Base-by-base conservation (phyloP, 164 flowering plant species). In the Brasenia schreberi region DNA sequence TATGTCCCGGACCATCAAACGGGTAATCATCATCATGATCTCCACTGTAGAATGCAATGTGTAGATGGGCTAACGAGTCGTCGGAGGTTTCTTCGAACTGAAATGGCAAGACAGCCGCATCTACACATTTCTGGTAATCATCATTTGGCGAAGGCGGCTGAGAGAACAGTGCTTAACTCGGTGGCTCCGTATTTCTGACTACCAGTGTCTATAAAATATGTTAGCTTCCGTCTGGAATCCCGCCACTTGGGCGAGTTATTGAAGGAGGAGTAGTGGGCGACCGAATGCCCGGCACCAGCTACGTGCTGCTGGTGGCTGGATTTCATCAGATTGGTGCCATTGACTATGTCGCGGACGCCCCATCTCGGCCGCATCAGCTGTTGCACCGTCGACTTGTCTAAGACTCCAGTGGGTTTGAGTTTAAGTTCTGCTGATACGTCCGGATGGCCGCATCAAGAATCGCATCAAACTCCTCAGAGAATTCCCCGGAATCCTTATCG, bases 331-430 rank as follows among this genome's bases (percentile, higher is more conserved):
- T 17, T 64, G 56, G 71, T 62, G 39, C 78, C 80, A 56, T 70
- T 72, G 62, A 68, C 45, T 42, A 63, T 66, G 61, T 76, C 81
- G 2, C 76, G 59, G 7, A 74, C 71, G 4, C 81, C 77, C 60
- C 77, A 78, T n/a, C 79, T 59, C 0, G 79, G 75, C 70, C 0
- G 18, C 52, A 19, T n/a, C 68, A 76, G 53, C 42, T 76, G n/a
- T 0, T 52, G n/a, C 11, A 72, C 66, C 2, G 81, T 76, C 19
- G 62, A 11, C 16, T 65, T 4, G 43, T 76, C 81, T 16, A 79
- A 23, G 60, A 7, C 27, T 10, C 79, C 79, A 5, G 69, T 79
- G 53, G 60, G 68, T 0, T 74, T 71, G 59, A 79, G 79, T 19
- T 72, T 67, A 68, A 74, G 42, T 70, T 70, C 19, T 0, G 5